These are phyloP conservation scores for Globisporangium spiculum DNA, from an alignment of 352 stramenopile genomes.

Conservation along the genomic window DNA sequence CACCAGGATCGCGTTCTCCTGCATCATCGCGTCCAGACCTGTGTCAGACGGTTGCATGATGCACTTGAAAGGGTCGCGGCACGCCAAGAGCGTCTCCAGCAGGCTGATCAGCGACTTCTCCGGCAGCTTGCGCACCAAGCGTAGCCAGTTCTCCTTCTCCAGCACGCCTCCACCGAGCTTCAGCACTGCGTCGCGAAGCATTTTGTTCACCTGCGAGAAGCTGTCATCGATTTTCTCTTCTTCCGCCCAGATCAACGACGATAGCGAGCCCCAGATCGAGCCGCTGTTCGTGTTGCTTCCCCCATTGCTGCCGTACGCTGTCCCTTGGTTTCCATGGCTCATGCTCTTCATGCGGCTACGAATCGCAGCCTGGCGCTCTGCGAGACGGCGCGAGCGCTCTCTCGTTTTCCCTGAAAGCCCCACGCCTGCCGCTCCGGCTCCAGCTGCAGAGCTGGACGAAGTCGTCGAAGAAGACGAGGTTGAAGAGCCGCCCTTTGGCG, in stretches of 20 bases:
- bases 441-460: conserved; percentile 17
- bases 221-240: conserved; percentile 78
- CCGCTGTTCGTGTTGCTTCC: conserved; percentile 30
- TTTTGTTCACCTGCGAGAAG: conserved; percentile 77
- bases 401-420: conserved; percentile 74
- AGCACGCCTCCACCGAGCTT: conserved; percentile 70
- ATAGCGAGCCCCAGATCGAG: conserved; percentile 82
- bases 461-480: conserved; percentile 24
- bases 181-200: conserved; percentile 71
- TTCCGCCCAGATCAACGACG: conserved; percentile 81
- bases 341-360: conserved; percentile 81
- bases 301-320: conserved; percentile 37
- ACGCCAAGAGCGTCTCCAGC: conserved; percentile 73
- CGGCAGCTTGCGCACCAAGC: conserved; percentile 74
- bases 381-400: conserved; percentile 72
- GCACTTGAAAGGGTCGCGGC: conserved; percentile 76
- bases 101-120: conserved; percentile 60
- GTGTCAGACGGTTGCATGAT: conserved; percentile 48
- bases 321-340: conserved; percentile 50
- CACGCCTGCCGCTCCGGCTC: conserved; percentile 17
- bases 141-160: conserved; percentile 86
- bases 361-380: conserved; percentile 78
- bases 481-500: conserved; percentile 27
- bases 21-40: conserved; percentile 79
- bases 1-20: conserved; percentile 87